Evolutionary conservation across 352 stramenopile genomes (phyloP).

Genomic region (Aphanomyces invadans): DNA sequence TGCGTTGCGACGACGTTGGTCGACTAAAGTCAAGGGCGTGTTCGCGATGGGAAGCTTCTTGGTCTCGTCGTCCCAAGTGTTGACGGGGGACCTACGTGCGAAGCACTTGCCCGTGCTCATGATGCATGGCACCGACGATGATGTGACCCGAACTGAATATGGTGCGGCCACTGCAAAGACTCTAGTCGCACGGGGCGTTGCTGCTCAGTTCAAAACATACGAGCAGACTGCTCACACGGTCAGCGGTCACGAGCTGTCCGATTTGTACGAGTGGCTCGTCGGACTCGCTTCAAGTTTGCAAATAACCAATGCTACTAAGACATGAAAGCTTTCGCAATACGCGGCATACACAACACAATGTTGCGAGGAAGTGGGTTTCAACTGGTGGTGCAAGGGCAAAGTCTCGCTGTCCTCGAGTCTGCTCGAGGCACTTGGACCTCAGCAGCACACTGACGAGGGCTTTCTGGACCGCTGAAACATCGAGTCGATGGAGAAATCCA

Average conservation of each 20-base stretch:
- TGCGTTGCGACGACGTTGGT: not conserved
- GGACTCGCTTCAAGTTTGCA: too few species aligned
- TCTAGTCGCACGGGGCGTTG: not conserved
- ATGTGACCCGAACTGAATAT: not conserved
- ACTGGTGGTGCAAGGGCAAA: too few species aligned
- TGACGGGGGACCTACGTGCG: not conserved
- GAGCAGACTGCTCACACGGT: not conserved
- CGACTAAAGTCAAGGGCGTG: not conserved
- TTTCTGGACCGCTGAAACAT: too few species aligned
- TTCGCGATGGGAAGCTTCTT: not conserved
- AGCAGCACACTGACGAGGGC: too few species aligned
- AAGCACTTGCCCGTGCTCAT: not conserved
- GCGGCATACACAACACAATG: too few species aligned
- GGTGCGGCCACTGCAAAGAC: not conserved
- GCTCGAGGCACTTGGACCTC: too few species aligned
- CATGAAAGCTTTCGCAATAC: too few species aligned
- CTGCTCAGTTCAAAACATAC: not conserved
- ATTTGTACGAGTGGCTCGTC: not conserved
- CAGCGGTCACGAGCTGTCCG: not conserved
- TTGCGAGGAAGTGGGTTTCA: too few species aligned
- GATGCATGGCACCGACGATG: not conserved
- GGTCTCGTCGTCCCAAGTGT: not conserved
- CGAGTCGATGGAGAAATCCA: too few species aligned
- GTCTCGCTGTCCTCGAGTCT: too few species aligned
- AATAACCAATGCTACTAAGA: too few species aligned